These are phyloP conservation scores for Hymenoscyphus infarciens DNA, from an alignment of 2,329 filamentous ascomycete species.

Conservation along the genomic window DNA sequence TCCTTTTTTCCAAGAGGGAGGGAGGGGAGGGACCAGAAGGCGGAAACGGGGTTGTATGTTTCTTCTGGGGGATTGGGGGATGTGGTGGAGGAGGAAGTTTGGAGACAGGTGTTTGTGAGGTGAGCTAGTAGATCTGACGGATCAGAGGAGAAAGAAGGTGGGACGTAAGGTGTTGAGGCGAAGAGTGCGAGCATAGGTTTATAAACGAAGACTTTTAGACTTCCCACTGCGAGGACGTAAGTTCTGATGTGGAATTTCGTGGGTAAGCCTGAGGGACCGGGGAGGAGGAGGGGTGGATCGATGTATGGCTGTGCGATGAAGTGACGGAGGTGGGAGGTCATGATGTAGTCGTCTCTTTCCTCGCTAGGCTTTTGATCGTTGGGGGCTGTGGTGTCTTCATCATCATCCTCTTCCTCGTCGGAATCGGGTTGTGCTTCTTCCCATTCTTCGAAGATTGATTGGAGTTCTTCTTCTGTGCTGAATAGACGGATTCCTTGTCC, in stretches of 20 bases:
- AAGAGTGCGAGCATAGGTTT: conserved; percentile 90
- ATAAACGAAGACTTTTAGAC: conserved; percentile 81
- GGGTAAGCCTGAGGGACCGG: conserved; percentile 42
- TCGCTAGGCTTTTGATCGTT: conserved; percentile 48
- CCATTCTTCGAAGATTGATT: conserved; percentile 87
- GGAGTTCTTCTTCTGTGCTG: conserved; percentile 78
- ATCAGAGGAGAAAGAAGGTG: conserved; percentile 50
- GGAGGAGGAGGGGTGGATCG: conserved; percentile 75
- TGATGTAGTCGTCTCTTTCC: conserved; percentile 54
- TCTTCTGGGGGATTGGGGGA: background rate
- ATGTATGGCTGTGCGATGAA: conserved; percentile 97
- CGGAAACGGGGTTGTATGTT: conserved; percentile 51
- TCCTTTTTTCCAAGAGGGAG: conserved; percentile 40
- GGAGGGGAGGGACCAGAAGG: conserved; percentile 66
- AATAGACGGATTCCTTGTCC: conserved; percentile 92
- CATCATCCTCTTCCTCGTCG: conserved; percentile 60
- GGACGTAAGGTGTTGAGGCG: conserved; percentile 67
- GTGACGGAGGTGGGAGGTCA: conserved; percentile 87
- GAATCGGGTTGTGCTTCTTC: conserved; percentile 65
- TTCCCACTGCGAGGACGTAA: conserved; percentile 80
- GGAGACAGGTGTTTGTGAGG: conserved; percentile 93
- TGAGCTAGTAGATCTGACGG: conserved; percentile 64
- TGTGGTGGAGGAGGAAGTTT: conserved; percentile 57
- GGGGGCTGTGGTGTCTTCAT: conserved; percentile 36
- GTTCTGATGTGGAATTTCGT: conserved; percentile 94